These are phyloP conservation scores for Colletotrichum tropicale DNA, from an alignment of 2,329 filamentous ascomycete species.

Conservation along the genomic window DNA sequence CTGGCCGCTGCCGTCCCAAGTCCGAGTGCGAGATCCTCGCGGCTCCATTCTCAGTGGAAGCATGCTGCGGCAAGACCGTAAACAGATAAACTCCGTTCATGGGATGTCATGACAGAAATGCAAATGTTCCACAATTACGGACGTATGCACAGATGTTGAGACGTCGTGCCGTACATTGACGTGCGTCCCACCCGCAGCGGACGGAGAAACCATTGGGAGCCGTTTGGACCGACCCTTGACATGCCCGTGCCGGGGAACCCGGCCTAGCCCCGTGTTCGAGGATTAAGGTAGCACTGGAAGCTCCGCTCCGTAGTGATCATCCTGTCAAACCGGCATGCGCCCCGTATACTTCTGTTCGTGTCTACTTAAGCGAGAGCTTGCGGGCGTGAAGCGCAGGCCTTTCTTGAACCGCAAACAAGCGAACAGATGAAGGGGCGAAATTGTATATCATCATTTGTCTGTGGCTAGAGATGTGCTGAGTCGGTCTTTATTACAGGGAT, in stretches of 20 bases:
- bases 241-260: background rate
- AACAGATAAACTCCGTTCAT: background rate
- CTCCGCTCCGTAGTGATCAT: background rate
- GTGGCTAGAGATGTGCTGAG: background rate
- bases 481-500: accelerated
- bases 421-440: background rate
- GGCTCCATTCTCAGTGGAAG: background rate
- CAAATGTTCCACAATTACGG: background rate
- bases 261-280: background rate
- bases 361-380: background rate
- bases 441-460: background rate
- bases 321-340: background rate
- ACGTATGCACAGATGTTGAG: background rate
- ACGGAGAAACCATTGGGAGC: background rate
- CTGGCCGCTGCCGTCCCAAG: background rate
- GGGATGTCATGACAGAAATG: background rate
- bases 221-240: background rate
- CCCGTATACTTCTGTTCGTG: background rate
- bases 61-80: background rate
- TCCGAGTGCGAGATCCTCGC: background rate
- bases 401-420: background rate
- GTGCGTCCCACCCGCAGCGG: background rate
- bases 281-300: background rate
- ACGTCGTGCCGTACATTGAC: background rate
- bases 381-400: background rate